A percentile compares a stretch with the other conserved stretches of the same genome.
Evolutionary conservation across 2,329 filamentous ascomycete species (phyloP).

Genomic region (Neurospora sp.): DNA sequence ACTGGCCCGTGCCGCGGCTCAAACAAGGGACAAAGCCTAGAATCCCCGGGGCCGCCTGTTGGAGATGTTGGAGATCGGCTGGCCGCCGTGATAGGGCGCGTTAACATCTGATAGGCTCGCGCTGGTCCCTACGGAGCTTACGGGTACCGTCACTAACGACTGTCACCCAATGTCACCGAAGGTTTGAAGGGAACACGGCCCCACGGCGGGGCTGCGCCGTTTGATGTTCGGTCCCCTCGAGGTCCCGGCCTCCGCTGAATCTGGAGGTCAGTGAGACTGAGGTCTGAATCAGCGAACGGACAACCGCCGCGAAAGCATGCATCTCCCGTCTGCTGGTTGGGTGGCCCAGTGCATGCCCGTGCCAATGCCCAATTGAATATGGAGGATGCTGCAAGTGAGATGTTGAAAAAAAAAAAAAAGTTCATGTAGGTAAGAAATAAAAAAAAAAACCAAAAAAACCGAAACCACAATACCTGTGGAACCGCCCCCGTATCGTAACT

Average conservation of each 20-base stretch:
- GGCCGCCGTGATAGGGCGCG: background rate
- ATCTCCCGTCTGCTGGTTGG: background rate
- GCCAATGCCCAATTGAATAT: background rate
- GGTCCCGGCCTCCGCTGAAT: background rate
- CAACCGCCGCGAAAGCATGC: background rate
- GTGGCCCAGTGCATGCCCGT: background rate
- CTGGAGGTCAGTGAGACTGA: background rate
- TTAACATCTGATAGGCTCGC: background rate
- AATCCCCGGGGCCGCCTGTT: background rate
- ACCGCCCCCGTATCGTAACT: slow-evolving; percentile 11
- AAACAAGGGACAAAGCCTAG: background rate
- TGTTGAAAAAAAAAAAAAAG: background rate
- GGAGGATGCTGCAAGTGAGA: background rate
- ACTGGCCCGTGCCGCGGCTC: background rate
- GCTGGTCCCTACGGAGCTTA: background rate
- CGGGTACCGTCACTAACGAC: background rate
- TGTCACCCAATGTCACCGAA: background rate
- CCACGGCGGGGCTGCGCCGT: background rate
- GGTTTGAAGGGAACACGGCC: background rate
- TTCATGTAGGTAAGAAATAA: slow-evolving; percentile 4
- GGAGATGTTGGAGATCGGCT: background rate
- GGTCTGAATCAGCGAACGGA: background rate
- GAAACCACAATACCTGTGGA: slow-evolving; percentile 20
- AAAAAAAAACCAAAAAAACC: slow-evolving; percentile 16
- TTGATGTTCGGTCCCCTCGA: background rate